A percentile compares a stretch with the other conserved stretches of the same genome.
phyloP scores from a whole-genome alignment of 345 rosid genomes.

The Trapa incisa region DNA sequence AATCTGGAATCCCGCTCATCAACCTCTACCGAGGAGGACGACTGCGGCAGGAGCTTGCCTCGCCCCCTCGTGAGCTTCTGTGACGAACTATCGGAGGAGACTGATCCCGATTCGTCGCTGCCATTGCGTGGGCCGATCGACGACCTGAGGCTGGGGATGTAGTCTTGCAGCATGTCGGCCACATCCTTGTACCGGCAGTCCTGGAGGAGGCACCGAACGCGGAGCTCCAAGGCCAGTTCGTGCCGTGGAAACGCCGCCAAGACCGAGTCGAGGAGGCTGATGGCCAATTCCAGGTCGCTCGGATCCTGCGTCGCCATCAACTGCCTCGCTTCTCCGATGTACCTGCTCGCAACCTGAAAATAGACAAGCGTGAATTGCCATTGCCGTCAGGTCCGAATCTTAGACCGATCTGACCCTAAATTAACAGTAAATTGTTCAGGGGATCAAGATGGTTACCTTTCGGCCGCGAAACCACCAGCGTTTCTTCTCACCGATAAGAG shows the following conservation, averaged over 20 bases:
- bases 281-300: slow-evolving; percentile 50
- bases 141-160: slow-evolving; percentile 10
- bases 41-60: slow-evolving; percentile 35
- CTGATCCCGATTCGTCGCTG: slow-evolving; percentile 19
- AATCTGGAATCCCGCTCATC: slow-evolving; percentile 15
- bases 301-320: slow-evolving; percentile 57
- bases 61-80: slow-evolving; percentile 39
- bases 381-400: no score
- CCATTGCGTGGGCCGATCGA: neutral
- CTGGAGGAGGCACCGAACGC: slow-evolving; percentile 59
- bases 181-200: slow-evolving; percentile 65
- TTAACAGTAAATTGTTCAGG: neutral
- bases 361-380: neutral
- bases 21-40: neutral
- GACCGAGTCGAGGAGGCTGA: slow-evolving; percentile 70
- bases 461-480: slow-evolving; percentile 90
- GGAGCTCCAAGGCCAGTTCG: slow-evolving; percentile 64
- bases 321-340: slow-evolving; percentile 57
- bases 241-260: slow-evolving; percentile 64
- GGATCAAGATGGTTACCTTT: slow-evolving; percentile 30
- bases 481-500: slow-evolving; percentile 30
- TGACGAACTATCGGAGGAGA: slow-evolving; percentile 30
- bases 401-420: no score
- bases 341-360: slow-evolving; percentile 55
- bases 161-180: slow-evolving; percentile 59